Evolutionary conservation across 2,329 filamentous ascomycete species (phyloP), one percentile per base, ranked within the genome.

Genomic region (Penicillium psychrosexuale): DNA sequence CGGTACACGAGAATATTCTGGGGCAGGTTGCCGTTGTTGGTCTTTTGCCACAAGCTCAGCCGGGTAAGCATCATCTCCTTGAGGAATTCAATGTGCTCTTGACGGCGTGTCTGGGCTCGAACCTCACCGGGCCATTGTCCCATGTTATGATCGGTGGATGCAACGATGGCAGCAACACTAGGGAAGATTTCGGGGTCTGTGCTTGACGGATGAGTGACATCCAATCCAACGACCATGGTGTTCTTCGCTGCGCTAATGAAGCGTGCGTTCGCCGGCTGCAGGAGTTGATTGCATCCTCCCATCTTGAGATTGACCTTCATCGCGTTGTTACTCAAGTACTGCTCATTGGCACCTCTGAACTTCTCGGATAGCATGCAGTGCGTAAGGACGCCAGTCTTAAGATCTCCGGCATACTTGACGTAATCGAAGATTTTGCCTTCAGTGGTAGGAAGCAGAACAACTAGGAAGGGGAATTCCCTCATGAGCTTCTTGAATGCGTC

Each of bases 141-240:
- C 43, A 95, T 80, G 1, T 82, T 68, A 1, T 72, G 71, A 68
- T 94, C 87, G 8, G 87, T 71, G 52, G 85, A 93, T 0, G 89
- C 84, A 12, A 96, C 91, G 40, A 96, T 82, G 0, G 84, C 88
- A 8, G 90, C 90, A 53, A 95, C 80, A 69, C 89, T 93, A 1
- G 89, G 90, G 0, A 87, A 82, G 0, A 68, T 70, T 0, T 77
- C 72, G 0, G 75, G 68, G 7, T 80, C 84, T 0, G 80, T 82
- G 0, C 83, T 80, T 19, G 90, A 91, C 0, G 91, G 91, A 67
- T 96, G 91, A 0, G 90, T 94, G 1, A 96, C 91, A 66, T 96
- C 91, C 61, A 93, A 86, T 0, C 91, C 91, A 11, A 94, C 84
- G 1, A 96, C 74, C 85, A 96, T 96, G 0, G 90, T 50, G 15